phyloP scores from a whole-genome alignment of 208 protist genomes.

The Leishmania arabica region DNA sequence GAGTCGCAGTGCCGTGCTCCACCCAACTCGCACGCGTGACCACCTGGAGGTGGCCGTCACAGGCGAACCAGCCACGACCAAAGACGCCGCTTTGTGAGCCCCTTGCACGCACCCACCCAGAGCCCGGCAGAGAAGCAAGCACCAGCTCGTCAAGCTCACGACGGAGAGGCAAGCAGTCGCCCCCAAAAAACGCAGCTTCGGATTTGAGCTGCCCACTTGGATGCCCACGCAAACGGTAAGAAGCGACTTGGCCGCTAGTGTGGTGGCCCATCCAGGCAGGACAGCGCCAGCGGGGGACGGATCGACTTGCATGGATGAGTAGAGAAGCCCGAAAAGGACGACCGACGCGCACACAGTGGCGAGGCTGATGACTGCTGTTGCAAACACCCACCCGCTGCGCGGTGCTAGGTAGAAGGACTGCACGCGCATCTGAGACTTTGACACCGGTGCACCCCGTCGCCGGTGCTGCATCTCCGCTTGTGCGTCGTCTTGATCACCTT shows the following conservation, averaged over 20 bases:
- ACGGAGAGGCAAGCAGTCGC: not conserved
- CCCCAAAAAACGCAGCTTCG: not conserved
- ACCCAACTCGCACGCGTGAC: not conserved
- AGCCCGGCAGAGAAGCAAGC: conserved; percentile 1
- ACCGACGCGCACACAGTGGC: conserved; percentile 1
- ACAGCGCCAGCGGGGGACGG: not conserved
- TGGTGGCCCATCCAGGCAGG: conserved; percentile 5
- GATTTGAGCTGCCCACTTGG: not conserved
- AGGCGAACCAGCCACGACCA: not conserved
- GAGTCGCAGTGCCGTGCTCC: not conserved
- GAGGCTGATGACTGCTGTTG: not conserved
- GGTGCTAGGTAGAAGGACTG: conserved; percentile 4
- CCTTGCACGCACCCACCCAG: not conserved
- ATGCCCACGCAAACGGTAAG: not conserved
- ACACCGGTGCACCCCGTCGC: not conserved
- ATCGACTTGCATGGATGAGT: not conserved
- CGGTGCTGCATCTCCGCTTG: not conserved
- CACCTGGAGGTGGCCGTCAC: not conserved
- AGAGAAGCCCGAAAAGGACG: not conserved
- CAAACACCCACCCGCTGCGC: conserved; percentile 5
- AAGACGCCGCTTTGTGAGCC: not conserved
- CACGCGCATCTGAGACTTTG: not conserved
- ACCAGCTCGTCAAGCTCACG: conserved; percentile 17
- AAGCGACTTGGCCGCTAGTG: not conserved
- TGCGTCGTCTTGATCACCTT: not conserved